Evolutionary conservation across 495 filamentous ascomycete genomes (phyloP).

Genomic region (Aspergillus coremiiformis): DNA sequence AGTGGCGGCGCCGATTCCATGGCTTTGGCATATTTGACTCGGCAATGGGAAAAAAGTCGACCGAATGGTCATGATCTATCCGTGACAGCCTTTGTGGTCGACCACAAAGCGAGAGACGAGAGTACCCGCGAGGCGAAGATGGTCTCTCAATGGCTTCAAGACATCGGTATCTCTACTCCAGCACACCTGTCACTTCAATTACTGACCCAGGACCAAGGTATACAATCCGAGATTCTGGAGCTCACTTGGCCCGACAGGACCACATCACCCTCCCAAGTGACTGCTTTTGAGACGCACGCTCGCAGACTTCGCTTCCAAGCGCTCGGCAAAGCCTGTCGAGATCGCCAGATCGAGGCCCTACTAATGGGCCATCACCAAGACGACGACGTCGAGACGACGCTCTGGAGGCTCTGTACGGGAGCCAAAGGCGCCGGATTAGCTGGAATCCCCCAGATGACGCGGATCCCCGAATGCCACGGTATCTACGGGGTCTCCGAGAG

Average conservation of each 20-base stretch:
- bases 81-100: slow-evolving; percentile 64
- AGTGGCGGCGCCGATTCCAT: slow-evolving; percentile 96
- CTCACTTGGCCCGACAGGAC: slow-evolving; percentile 38
- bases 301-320: slow-evolving; percentile 65
- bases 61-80: slow-evolving; percentile 20
- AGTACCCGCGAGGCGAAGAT: slow-evolving; percentile 59
- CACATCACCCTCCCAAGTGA: slow-evolving; percentile 20
- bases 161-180: slow-evolving; percentile 26
- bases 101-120: slow-evolving; percentile 65
- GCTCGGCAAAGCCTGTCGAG: slow-evolving; percentile 54
- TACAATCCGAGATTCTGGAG: slow-evolving; percentile 44
- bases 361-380: slow-evolving; percentile 78
- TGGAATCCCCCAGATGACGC: slow-evolving; percentile 55
- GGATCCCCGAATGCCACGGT: slow-evolving; percentile 78
- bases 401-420: slow-evolving; percentile 61
- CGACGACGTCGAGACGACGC: slow-evolving; percentile 80
- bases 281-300: slow-evolving; percentile 72
- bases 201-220: slow-evolving; percentile 30
- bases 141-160: slow-evolving; percentile 48
- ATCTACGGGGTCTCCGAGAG: slow-evolving; percentile 64
- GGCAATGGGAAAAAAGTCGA: slow-evolving; percentile 28
- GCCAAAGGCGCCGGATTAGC: slow-evolving; percentile 57
- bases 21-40: slow-evolving; percentile 76
- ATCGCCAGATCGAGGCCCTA: slow-evolving; percentile 43
- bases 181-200: neutral